Evolutionary conservation across 495 filamentous ascomycete genomes (phyloP), one percentile per base, ranked within the genome.

Genomic region (Darksidea phi): DNA sequence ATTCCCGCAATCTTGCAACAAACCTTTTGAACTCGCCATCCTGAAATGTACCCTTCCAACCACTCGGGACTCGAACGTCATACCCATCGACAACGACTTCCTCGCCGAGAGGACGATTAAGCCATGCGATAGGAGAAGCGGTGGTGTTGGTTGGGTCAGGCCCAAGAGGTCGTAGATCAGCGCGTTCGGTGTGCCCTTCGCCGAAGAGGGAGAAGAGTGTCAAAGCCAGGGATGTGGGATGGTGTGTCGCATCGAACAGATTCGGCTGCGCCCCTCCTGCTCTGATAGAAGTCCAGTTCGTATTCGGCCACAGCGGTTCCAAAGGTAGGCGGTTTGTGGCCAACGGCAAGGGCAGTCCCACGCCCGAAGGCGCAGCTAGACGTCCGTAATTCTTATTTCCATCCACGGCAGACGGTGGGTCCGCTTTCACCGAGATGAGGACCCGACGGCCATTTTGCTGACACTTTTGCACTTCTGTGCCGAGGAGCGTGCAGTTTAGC

Each of bases 191-290:
- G 21, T 63, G 70, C 50, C 75, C 72, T 10, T 82, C 78, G 28
- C 87, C 87, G 68, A 90, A 90, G 37, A 87, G 82, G 38, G 81
- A 71, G 86, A 87, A 90, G 48, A 91, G 70, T 4, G 78, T 73
- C 43, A 81, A 67, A 2, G 86, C 88, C n/a, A 82, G 80, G 0
- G 71, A 59, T 43, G n/a, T n/a, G n/a, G n/a, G n/a, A 72, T 71
- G 8, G 12, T 68, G 49, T 12, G 76, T 67, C 15, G 77, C 80
- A 15, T 73, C 65, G 75, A 90, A 87, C 50, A 73, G 79, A 34
- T 63, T 63, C 45, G 60, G 60, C 13, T 25, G 26, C 68, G 86
- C 86, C 6, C 68, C 69, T 4, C 24, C 10, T 13, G 17, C 54
- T 2, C 21, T 5, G 10, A 7, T 37, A 5, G 6, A 5, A 3